Evolutionary conservation across 2,329 filamentous ascomycete species (phyloP), one percentile per base, ranked within the genome.

Genomic region (Fonsecaea pugnacius): DNA sequence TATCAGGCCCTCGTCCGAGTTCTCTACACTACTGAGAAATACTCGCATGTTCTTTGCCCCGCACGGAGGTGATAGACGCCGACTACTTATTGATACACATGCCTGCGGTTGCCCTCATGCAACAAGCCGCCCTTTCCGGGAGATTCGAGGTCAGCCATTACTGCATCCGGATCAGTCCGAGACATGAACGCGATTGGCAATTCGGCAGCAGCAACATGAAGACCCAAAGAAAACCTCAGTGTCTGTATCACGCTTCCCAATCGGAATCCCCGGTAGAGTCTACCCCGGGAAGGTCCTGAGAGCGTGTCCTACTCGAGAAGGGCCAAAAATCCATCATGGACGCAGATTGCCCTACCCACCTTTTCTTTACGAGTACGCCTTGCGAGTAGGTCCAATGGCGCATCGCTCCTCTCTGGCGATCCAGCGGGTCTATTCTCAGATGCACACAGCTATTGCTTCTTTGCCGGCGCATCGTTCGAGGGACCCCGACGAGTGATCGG

Each of bases 31-130:
- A 24, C 18, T n/a, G 43, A 12, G 5, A 16, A 4, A 24, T 18
- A 48, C 10, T 4, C 21, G 24, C 2, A 48, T 24, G 10, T 14
- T 30, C 27, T 30, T 30, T 30, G 27, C 43, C 24, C 43, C 43
- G 43, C 43, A 48, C 43, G 43, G 43, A 48, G 21, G 43, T 48
- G 12, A 32, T 24, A 40, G 48, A 36, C 8, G 35, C 32, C 58
- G 58, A 52, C 30, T 21, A 43, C 33, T 40, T 10, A 40, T 9
- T 27, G 9, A 48, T 24, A 21, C 18, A 48, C 18, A 10, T 48
- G 21, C 18, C 43, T 48, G 43, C 3, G 18, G 21, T 27, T 21
- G 18, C 21, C 43, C 43, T 10, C 12, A 18, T 48, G 21, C 43
- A 48, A 48, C 43, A 48, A 48, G 10, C 38, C 21, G 21, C 8